Percentiles rank a stretch among this genome's conserved stretches.
These are phyloP conservation scores for Ambrosia trifida DNA, from an alignment of 129 eudicot species.

Conservation along the genomic window DNA sequence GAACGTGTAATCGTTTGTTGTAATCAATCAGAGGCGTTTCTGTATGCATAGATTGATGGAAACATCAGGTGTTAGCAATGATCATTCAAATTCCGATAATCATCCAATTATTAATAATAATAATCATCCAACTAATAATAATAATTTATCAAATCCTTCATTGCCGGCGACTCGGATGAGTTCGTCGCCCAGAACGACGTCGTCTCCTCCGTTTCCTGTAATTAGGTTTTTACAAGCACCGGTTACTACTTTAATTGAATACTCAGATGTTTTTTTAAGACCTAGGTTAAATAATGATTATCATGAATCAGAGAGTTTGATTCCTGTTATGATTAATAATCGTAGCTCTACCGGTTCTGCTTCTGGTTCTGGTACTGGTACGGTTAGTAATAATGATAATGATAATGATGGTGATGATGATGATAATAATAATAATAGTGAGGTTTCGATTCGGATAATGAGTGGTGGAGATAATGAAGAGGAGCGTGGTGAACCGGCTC, in stretches of 20 bases:
- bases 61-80: constrained; percentile 34
- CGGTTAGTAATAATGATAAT: constrained; percentile 19
- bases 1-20: constrained; percentile 7
- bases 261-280: constrained; percentile 43
- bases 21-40: neutral
- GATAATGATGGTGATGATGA: constrained; percentile 16
- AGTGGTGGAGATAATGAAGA: constrained; percentile 46
- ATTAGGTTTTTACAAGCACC: constrained; percentile 64
- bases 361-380: constrained; percentile 7
- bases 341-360: neutral
- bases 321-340: constrained; percentile 21
- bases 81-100: constrained; percentile 21
- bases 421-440: constrained; percentile 40
- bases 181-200: constrained; percentile 31
- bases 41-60: constrained; percentile 35
- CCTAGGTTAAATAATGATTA: constrained; percentile 36
- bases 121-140: constrained; percentile 13
- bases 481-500: constrained; percentile 24
- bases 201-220: constrained; percentile 36
- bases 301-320: constrained; percentile 41
- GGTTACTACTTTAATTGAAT: constrained; percentile 54
- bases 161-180: constrained; percentile 21
- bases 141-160: constrained; percentile 23
- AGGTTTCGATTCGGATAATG: constrained; percentile 71
- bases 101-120: constrained; percentile 14